Base-by-base conservation (phyloP, 2,329 filamentous ascomycete species). In the Trichoderma aggressivum region DNA sequence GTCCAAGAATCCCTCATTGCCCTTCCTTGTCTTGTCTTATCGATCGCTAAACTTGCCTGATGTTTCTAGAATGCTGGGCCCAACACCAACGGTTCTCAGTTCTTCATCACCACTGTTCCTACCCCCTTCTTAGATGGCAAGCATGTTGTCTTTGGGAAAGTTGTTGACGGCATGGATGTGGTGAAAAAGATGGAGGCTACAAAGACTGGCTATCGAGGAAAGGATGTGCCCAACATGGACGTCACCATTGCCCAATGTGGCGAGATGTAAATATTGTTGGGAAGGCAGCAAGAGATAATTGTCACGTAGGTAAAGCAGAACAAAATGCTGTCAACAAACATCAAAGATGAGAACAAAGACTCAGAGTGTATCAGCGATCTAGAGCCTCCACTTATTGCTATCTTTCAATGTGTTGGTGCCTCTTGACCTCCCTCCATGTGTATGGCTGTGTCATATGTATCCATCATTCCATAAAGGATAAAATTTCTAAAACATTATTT, bases 141-240 rank as follows among this genome's bases (percentile, higher is more conserved):
- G 83, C 96, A 99, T 80, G 94, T 97, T 70, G 94, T 98, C 21
- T 98, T 98, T 77, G 96, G 96, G 64, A 91, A 92, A 80, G 95
- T 98, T 2, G 86, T 94, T 58, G 92, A 94, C 53, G 94, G 95
- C 47, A 91, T 98, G 88, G 94, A 98, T 72, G 90, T 98, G 7
- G 92, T 98, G 56, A 88, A 86, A 75, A 98, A 97, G 89, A 92
- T 99, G 82, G 95, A 98, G 85, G 91, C 92, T 73, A 96, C 93
- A 36, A 91, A 95, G 81, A 96, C 93, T 11, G 93, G 91, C 4
- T 88, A 89, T 74, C 84, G 86, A 39, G 89, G 88, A 64, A 89
- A 92, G 79, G 95, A 98, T 78, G 89, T 92, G 78, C 96, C 95
- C 4, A 92, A 92, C 75, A 84, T 95, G 79, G 94, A 98, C 78